A percentile compares a stretch with the other conserved stretches of the same genome.
Evolutionary conservation across 2,329 filamentous ascomycete species (phyloP).

Genomic region (Trichoderma aggressivum): DNA sequence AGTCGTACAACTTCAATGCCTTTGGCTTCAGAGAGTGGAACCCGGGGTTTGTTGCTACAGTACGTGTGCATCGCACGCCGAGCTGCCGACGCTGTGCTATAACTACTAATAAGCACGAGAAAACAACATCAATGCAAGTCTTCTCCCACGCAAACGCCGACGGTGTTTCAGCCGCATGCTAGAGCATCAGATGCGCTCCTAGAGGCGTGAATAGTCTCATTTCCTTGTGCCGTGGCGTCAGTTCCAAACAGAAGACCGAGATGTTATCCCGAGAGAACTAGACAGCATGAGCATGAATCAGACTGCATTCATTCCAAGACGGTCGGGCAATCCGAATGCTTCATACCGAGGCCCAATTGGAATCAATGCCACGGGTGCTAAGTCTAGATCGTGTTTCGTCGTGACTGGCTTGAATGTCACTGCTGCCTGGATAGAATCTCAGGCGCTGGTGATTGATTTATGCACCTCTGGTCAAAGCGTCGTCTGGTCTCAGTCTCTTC

Average conservation of each 20-base stretch:
- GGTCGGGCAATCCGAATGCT: neutral
- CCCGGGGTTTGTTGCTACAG: neutral
- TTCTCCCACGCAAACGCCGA: neutral
- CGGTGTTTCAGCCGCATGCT: conserved; percentile 10
- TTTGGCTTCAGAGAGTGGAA: neutral
- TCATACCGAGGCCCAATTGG: neutral
- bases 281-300: neutral
- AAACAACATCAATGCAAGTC: neutral
- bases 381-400: neutral
- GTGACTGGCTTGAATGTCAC: neutral
- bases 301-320: neutral
- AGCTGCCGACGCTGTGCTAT: neutral
- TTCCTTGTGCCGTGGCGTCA: neutral
- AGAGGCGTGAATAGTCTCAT: neutral
- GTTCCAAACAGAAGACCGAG: neutral
- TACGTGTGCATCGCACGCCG: neutral
- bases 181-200: neutral
- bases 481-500: neutral
- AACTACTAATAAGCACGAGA: neutral
- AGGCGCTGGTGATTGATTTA: neutral
- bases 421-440: neutral
- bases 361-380: neutral
- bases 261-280: neutral
- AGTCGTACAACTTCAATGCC: neutral
- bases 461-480: neutral